Conservation (phyloP, 1,284 basidiomycete genomes). For the Puccinia novopanici region DNA sequence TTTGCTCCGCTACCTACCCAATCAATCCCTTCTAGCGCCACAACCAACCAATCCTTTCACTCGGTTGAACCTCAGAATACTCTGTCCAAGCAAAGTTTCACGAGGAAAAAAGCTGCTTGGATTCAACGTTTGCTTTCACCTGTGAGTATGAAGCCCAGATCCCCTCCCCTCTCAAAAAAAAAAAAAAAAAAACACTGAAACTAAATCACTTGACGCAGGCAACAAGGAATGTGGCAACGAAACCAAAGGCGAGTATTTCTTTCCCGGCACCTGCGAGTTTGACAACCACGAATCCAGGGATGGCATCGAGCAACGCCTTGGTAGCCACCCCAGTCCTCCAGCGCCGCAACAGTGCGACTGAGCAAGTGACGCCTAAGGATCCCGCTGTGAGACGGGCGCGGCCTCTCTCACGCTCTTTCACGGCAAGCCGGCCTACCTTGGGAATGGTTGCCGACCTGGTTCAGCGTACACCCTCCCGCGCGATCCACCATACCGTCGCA, state of each 20-base stretch:
- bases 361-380: neutral
- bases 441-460: constrained; percentile 21
- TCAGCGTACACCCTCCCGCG: constrained; percentile 15
- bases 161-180: neutral
- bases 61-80: neutral
- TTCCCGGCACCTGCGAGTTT: constrained; percentile 15
- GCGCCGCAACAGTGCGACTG: constrained; percentile 31
- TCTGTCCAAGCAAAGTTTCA: neutral
- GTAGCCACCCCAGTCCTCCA: neutral
- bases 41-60: neutral
- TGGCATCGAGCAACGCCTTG: neutral
- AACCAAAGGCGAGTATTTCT: constrained; percentile 11
- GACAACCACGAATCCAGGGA: neutral
- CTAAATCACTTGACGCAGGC: constrained; percentile 1
- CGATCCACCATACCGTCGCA: neutral
- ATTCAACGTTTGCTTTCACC: constrained; percentile 30
- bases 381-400: neutral
- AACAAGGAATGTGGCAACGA: neutral
- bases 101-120: constrained; percentile 27
- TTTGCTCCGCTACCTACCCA: constrained; percentile 27
- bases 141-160: neutral
- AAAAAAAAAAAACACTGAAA: no score
- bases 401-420: constrained; percentile 29
- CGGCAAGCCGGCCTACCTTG: constrained; percentile 2
- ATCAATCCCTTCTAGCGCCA: neutral